Conservation (phyloP, 2,329 filamentous ascomycete species). For the Arthroderma uncinatum region DNA sequence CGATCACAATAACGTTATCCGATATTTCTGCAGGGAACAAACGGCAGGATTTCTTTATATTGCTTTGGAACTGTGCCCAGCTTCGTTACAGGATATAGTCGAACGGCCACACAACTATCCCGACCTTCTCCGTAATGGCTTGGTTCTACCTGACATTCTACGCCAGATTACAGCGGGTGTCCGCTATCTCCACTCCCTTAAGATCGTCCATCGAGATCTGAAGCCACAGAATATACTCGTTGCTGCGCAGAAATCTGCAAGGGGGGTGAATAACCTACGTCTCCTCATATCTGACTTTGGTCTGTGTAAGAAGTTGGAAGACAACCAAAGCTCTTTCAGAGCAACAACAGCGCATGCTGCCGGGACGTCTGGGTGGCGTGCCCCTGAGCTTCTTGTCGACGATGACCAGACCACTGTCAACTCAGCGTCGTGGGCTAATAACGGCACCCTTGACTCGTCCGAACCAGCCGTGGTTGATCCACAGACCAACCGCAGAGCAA, state of each 20-base stretch:
- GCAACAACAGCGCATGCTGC: constrained; percentile 88
- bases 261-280: constrained; percentile 54
- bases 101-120: constrained; percentile 59
- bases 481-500: constrained; percentile 63
- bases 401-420: constrained; percentile 49
- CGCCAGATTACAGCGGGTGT: constrained; percentile 86
- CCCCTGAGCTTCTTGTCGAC: constrained; percentile 79
- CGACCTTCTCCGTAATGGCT: constrained; percentile 53
- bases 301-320: constrained; percentile 91
- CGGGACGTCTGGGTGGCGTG: constrained; percentile 92
- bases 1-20: constrained; percentile 91
- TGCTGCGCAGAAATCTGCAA: constrained; percentile 45
- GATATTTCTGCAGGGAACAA: constrained; percentile 86
- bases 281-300: constrained; percentile 96
- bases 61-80: constrained; percentile 84
- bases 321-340: constrained; percentile 85
- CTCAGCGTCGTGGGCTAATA: constrained; percentile 21
- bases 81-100: constrained; percentile 83
- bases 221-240: constrained; percentile 98
- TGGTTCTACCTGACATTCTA: constrained; percentile 67
- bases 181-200: constrained; percentile 75
- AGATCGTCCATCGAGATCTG: constrained; percentile 92
- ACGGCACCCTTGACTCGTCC: constrained; percentile 34
- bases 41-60: constrained; percentile 91
- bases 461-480: constrained; percentile 45